Evolutionary conservation across 306 rosid genomes (phyloP).

Genomic region (Erythrophleum fordii): DNA sequence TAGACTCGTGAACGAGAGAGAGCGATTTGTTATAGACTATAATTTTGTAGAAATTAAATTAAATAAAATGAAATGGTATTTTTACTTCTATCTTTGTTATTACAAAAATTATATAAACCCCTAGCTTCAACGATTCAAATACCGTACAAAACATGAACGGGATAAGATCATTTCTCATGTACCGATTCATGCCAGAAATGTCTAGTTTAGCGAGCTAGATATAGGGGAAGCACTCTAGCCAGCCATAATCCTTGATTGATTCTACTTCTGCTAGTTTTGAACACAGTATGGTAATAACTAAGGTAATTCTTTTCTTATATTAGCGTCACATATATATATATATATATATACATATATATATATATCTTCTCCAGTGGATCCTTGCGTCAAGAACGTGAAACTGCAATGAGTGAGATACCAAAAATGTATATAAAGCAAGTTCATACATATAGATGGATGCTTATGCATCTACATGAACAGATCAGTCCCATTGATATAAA

Average conservation of each 20-base stretch:
- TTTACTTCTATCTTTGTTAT: not conserved
- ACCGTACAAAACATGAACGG: not conserved
- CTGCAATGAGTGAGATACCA: no score
- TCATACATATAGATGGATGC: no score
- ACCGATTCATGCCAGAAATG: not conserved
- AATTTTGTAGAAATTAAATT: not conserved
- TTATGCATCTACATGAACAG: no score
- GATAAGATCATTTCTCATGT: not conserved
- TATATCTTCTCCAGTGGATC: no score
- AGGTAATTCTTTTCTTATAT: no score
- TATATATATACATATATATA: no score
- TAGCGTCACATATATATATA: no score
- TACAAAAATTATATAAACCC: not conserved
- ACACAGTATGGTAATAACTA: no score
- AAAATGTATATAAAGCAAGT: no score
- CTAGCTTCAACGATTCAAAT: not conserved
- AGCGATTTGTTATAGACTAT: not conserved
- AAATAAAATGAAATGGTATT: not conserved
- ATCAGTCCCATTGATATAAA: no score
- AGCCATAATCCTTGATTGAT: not conserved
- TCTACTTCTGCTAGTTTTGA: not conserved
- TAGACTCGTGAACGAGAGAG: not conserved
- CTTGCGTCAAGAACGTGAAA: no score
- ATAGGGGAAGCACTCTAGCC: not conserved
- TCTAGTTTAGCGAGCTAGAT: slow-evolving; percentile 29